Evolutionary conservation across 2,329 filamentous ascomycete species (phyloP).

Genomic region (Ascochyta pisi): DNA sequence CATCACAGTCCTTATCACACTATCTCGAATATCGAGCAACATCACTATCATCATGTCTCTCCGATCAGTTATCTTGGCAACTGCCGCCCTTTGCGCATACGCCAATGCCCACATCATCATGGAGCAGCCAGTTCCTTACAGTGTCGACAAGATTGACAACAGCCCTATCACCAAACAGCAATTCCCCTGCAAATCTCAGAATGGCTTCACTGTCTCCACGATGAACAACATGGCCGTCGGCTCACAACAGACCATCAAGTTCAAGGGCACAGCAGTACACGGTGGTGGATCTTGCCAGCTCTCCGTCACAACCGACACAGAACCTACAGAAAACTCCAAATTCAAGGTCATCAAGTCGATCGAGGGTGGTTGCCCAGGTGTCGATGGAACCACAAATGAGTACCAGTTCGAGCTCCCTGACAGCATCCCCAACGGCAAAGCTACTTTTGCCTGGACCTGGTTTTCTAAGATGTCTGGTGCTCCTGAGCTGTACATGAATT

Average conservation of each 20-base stretch:
- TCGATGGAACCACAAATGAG: constrained; percentile 63
- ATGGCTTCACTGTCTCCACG: constrained; percentile 37
- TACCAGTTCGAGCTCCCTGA: constrained; percentile 77
- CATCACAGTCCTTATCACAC: constrained; percentile 23
- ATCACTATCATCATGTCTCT: constrained; percentile 54
- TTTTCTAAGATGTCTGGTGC: constrained; percentile 80
- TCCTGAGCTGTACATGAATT: constrained; percentile 92
- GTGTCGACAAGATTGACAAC: constrained; percentile 61
- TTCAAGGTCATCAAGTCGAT: constrained; percentile 93
- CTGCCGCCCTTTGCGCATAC: constrained; percentile 13
- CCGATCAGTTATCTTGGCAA: constrained; percentile 62
- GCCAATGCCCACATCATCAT: constrained; percentile 79
- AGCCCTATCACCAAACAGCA: constrained; percentile 67
- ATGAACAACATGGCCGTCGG: constrained; percentile 67
- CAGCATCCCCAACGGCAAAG: constrained; percentile 75
- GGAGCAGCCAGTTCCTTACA: constrained; percentile 69
- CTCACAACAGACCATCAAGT: constrained; percentile 65
- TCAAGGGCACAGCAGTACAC: constrained; percentile 78
- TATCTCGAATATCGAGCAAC: constrained; percentile 25
- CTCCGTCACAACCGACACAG: constrained; percentile 71
- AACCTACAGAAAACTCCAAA: constrained; percentile 59
- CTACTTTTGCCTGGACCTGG: constrained; percentile 91
- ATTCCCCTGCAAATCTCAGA: constrained; percentile 72
- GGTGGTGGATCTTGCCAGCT: constrained; percentile 93
- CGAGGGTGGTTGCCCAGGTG: constrained; percentile 81